Evolutionary conservation across 306 rosid genomes (phyloP).

Genomic region (Sophora flavescens): DNA sequence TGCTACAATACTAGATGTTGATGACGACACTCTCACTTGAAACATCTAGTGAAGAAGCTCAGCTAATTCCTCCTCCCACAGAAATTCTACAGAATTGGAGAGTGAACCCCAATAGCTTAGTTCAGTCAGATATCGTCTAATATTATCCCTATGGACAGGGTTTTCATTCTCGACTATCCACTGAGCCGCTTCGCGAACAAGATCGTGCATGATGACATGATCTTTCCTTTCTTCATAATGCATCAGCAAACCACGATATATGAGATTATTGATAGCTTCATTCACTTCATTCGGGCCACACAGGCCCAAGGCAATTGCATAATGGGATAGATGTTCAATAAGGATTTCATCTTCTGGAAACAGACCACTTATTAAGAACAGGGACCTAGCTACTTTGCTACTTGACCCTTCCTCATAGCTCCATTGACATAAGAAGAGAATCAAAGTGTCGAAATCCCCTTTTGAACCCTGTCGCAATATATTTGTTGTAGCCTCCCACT

Average conservation of each 20-base stretch:
- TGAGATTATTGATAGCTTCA: not conserved
- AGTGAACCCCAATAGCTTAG: too few relatives aligned
- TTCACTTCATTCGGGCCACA: not conserved
- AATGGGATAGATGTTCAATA: constrained; percentile 2
- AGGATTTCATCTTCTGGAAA: not conserved
- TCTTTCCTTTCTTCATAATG: not conserved
- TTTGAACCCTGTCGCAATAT: too few relatives aligned
- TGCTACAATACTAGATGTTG: too few relatives aligned
- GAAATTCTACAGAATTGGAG: not conserved
- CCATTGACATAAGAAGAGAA: not conserved
- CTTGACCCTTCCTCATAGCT: not conserved
- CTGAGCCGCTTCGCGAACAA: not conserved
- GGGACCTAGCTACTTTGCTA: not conserved
- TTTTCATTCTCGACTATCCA: not conserved
- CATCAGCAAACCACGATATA: not conserved
- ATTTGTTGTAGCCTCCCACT: too few relatives aligned
- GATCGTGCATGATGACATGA: not conserved
- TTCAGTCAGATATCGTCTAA: not conserved
- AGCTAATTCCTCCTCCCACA: not conserved
- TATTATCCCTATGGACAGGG: not conserved
- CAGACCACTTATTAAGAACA: not conserved
- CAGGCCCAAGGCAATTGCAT: not conserved
- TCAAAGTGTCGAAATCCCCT: too few relatives aligned
- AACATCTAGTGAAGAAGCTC: not conserved
- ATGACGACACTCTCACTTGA: too few relatives aligned